Evolutionary conservation across 768 basidiomycete species (phyloP).

Genomic region (Cystofilobasidium ferigula): DNA sequence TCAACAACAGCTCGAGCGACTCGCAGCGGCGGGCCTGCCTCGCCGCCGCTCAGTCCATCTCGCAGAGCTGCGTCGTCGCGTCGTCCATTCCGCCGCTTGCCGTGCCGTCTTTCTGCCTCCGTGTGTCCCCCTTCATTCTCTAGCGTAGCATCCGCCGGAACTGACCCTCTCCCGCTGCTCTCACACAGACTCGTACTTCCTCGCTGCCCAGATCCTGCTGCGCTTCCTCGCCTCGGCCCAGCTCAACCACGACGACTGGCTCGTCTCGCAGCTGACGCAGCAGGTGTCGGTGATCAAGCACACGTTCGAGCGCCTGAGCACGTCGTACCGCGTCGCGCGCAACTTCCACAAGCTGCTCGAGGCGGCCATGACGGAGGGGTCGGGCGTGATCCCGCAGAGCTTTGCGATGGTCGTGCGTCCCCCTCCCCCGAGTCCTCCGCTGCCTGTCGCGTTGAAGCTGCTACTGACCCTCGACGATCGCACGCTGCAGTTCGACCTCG

Average conservation of each 20-base stretch:
- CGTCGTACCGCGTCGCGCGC: conserved; percentile 11
- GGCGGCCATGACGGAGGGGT: conserved; percentile 18
- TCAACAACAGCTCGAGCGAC: conserved; percentile 15
- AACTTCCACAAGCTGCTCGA: conserved; percentile 23
- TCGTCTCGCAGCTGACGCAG: conserved; percentile 4
- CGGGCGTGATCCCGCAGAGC: conserved; percentile 4
- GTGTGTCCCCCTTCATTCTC: conserved; percentile 3
- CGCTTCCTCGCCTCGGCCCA: conserved; percentile 18
- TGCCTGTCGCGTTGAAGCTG: too few species aligned
- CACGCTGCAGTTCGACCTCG: conserved; percentile 3
- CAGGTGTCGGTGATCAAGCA: conserved; percentile 19
- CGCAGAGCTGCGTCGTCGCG: conserved; percentile 19
- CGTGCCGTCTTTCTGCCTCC: conserved; percentile 17
- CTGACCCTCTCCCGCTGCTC: too few species aligned
- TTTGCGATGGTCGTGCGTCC: conserved; percentile 15
- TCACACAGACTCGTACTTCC: conserved; percentile 27
- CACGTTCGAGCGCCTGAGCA: conserved; percentile 12
- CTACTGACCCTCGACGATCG: neutral
- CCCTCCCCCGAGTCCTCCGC: neutral
- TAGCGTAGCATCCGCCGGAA: too few species aligned
- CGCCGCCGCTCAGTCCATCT: conserved; percentile 23
- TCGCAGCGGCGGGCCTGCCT: conserved; percentile 23
- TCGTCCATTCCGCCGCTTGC: neutral
- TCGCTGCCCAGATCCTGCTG: conserved; percentile 21
- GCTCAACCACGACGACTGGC: conserved; percentile 8